Evolutionary conservation across 192 early-diverging fungal genomes (phyloP).

Genomic region (Chytriomyces sp.): DNA sequence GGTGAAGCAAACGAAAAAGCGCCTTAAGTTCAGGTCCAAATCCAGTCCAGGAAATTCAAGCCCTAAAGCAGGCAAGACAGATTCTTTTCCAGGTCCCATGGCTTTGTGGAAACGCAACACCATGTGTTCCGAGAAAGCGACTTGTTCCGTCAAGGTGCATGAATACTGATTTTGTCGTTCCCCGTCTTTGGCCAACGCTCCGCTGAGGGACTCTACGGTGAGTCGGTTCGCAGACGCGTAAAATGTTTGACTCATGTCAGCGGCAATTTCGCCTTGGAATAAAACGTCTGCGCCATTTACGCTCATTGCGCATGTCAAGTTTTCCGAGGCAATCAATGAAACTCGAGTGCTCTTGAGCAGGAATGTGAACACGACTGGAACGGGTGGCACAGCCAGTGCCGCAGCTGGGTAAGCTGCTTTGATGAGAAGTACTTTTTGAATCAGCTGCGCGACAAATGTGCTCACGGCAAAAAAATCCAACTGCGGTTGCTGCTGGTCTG

Average conservation of each 20-base stretch:
- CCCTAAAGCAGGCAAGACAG: not conserved
- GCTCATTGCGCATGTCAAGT: constrained; percentile 2
- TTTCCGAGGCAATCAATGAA: not conserved
- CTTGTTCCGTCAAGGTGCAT: not conserved
- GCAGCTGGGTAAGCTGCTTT: not conserved
- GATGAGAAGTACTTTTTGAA: constrained; percentile 23
- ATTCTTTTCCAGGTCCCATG: not conserved
- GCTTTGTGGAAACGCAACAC: constrained; percentile 1
- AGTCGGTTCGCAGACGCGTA: not conserved
- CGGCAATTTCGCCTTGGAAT: not conserved
- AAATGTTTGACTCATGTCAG: constrained; percentile 26
- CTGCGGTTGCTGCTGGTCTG: not conserved
- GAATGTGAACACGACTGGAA: constrained; percentile 6
- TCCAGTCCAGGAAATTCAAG: constrained; percentile 15
- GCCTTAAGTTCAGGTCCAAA: constrained; percentile 15
- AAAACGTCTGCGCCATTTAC: not conserved
- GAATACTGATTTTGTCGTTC: not conserved
- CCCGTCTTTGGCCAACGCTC: not conserved
- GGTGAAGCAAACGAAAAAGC: constrained; percentile 30
- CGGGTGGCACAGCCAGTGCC: not conserved
- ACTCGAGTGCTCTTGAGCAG: not conserved
- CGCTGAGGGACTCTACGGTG: not conserved
- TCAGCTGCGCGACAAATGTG: constrained; percentile 14
- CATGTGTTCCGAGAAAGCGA: not conserved
- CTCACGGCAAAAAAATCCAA: constrained; percentile 22